A percentile compares a stretch with the other conserved stretches of the same genome.
Conservation (phyloP, 345 rosid genomes). For the Cardamine resedifolia region DNA sequence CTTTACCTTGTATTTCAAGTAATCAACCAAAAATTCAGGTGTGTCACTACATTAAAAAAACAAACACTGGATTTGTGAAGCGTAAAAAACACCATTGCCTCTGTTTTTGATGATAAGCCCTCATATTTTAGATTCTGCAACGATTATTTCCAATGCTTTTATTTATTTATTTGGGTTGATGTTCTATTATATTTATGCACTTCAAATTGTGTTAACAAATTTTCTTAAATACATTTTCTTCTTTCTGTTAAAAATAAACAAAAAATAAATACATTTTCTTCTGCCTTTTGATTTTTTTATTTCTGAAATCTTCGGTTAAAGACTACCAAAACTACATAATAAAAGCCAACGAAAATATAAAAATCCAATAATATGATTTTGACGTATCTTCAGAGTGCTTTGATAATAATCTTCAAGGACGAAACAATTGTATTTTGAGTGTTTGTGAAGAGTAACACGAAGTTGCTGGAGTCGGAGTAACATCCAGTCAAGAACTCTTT, state of each 20-base stretch:
- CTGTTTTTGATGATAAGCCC: background rate
- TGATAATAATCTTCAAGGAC: background rate
- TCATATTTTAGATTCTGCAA: background rate
- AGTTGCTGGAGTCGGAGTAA: background rate
- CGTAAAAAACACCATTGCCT: background rate
- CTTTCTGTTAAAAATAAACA: too few species aligned
- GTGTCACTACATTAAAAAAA: background rate
- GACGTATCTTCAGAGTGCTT: background rate
- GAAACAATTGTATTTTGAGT: background rate
- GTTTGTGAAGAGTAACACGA: background rate
- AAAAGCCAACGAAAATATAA: background rate
- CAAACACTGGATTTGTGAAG: background rate
- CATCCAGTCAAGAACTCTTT: background rate
- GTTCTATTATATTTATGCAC: too few species aligned
- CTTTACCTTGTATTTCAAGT: too few species aligned
- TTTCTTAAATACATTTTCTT: background rate
- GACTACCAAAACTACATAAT: background rate
- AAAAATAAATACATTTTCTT: too few species aligned
- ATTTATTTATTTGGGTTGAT: too few species aligned
- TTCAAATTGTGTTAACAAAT: background rate
- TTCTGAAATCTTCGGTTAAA: too few species aligned
- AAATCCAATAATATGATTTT: background rate
- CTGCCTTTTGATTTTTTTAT: too few species aligned
- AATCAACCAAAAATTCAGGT: background rate
- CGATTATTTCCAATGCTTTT: background rate